phyloP scores from a whole-genome alignment of 148 eudicot species.

The Heliosperma pusillum region DNA sequence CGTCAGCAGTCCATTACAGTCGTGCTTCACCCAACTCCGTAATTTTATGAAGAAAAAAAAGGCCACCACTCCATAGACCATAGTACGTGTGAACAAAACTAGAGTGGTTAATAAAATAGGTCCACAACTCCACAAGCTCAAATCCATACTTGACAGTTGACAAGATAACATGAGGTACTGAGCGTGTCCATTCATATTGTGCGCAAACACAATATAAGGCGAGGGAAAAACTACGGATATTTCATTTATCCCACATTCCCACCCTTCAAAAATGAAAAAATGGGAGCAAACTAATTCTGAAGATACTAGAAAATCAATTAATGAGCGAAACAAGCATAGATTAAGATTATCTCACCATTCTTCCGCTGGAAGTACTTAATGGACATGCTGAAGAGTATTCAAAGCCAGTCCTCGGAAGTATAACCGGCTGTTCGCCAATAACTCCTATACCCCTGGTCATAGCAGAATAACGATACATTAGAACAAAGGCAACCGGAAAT shows the following conservation, averaged over 20 bases:
- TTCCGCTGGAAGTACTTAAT: conserved; percentile 75
- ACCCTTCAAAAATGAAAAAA: too few relatives aligned
- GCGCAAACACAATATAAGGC: background rate
- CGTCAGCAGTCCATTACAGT: too few relatives aligned
- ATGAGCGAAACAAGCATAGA: background rate
- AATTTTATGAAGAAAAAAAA: too few relatives aligned
- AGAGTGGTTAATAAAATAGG: background rate
- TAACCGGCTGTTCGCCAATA: conserved; percentile 94
- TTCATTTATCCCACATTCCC: too few relatives aligned
- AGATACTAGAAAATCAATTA: background rate
- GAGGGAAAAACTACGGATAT: too few relatives aligned
- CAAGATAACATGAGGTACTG: background rate
- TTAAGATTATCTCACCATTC: conserved; percentile 69
- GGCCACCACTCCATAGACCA: background rate
- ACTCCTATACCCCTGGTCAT: conserved; percentile 81
- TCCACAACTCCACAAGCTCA: background rate
- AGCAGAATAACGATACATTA: conserved; percentile 17
- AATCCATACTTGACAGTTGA: background rate
- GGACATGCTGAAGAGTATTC: conserved; percentile 99
- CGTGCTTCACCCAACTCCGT: too few relatives aligned
- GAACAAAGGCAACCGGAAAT: background rate
- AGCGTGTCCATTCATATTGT: background rate
- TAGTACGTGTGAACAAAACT: background rate
- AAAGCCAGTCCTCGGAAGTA: conserved; percentile 91
- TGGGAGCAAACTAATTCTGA: background rate